phyloP scores from a whole-genome alignment of 148 eudicot genomes.

The Fallopia convolvulus region DNA sequence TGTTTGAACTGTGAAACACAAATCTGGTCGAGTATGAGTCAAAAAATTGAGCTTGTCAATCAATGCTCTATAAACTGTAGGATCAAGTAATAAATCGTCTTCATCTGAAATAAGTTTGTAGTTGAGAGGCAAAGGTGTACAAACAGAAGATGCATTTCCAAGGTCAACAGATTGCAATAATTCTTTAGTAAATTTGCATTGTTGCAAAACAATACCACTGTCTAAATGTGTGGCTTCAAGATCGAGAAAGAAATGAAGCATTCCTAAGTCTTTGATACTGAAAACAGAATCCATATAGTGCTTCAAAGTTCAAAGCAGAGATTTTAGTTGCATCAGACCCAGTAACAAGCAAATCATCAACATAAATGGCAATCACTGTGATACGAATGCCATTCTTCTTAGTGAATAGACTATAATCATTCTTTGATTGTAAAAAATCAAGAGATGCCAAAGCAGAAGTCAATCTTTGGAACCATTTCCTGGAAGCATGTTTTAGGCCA shows the following conservation, averaged over 20 bases:
- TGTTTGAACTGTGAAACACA: background rate
- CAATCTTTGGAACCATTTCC: background rate
- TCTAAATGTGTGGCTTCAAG: background rate
- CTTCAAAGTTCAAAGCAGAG: too few species aligned
- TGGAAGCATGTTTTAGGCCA: background rate
- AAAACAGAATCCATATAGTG: too few species aligned
- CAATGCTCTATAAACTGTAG: background rate
- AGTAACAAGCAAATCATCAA: background rate
- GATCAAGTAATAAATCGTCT: background rate
- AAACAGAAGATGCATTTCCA: rapidly evolving
- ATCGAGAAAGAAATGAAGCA: background rate
- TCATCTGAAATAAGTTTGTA: background rate
- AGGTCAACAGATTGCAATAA: too few species aligned
- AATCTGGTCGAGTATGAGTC: background rate
- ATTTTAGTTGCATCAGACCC: background rate
- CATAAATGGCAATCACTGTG: background rate
- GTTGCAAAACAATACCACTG: background rate
- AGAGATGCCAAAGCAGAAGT: background rate
- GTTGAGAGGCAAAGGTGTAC: background rate
- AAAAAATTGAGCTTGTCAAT: background rate
- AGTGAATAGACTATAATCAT: too few species aligned
- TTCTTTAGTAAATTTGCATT: background rate
- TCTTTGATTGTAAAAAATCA: background rate
- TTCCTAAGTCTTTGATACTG: background rate
- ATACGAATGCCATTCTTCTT: background rate